These are phyloP conservation scores for Globisporangium yorkense DNA, from an alignment of 352 stramenopile species.

Conservation along the genomic window DNA sequence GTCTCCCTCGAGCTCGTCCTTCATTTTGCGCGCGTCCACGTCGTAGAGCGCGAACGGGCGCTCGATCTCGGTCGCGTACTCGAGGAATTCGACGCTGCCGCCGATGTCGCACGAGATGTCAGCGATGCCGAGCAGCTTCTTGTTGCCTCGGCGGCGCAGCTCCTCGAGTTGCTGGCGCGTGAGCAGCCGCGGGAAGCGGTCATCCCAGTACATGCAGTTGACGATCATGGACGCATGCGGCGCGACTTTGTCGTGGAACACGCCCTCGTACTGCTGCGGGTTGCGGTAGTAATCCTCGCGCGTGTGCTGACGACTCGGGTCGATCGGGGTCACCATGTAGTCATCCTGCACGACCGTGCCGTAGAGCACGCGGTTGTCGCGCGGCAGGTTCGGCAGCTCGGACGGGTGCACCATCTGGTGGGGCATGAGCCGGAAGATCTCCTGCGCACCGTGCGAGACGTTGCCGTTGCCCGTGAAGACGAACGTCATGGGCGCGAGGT, in stretches of 20 bases:
- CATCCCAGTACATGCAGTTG: constrained; percentile 97
- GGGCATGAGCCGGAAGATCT: constrained; percentile 93
- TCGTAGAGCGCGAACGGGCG: constrained; percentile 93
- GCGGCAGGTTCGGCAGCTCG: constrained; percentile 72
- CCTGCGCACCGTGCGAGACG: constrained; percentile 91
- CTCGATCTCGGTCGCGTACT: constrained; percentile 92
- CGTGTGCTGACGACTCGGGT: constrained; percentile 14
- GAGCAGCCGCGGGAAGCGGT: constrained; percentile 90
- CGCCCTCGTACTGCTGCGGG: constrained; percentile 85
- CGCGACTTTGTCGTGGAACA: constrained; percentile 89
- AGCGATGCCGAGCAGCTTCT: constrained; percentile 87
- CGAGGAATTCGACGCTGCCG: constrained; percentile 92
- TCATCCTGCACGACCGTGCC: constrained; percentile 74
- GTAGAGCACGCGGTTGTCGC: constrained; percentile 62
- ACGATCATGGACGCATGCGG: constrained; percentile 91
- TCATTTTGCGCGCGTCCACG: constrained; percentile 59
- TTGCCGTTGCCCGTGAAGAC: constrained; percentile 94
- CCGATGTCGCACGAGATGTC: constrained; percentile 96
- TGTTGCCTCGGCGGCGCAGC: constrained; percentile 56
- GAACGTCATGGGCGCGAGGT: constrained; percentile 85
- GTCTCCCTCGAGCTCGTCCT: constrained; percentile 55
- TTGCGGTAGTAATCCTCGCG: constrained; percentile 89
- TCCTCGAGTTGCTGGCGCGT: constrained; percentile 87
- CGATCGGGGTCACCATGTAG: constrained; percentile 58
- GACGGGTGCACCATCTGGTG: constrained; percentile 91